Conservation (phyloP, 1,284 basidiomycete genomes). For the Ustilago hordei region DNA sequence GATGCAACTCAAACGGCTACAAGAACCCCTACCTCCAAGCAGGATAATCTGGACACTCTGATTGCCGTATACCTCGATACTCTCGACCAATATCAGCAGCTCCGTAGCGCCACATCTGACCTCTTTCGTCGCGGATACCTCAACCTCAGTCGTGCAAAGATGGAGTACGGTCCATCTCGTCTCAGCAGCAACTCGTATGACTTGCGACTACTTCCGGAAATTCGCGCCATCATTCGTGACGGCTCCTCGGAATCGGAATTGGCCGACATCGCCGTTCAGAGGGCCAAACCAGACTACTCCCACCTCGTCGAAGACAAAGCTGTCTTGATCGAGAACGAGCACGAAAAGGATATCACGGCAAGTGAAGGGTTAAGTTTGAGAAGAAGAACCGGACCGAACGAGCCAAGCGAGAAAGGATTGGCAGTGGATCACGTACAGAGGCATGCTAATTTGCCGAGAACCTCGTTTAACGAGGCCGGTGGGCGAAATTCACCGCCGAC, state of each 20-base stretch:
- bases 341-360: constrained; percentile 25
- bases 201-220: constrained; percentile 33
- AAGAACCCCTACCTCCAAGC: neutral
- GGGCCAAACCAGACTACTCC: constrained; percentile 30
- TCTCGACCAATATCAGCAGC: constrained; percentile 47
- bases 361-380: constrained; percentile 11
- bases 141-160: constrained; percentile 54
- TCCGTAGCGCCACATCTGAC: constrained; percentile 1
- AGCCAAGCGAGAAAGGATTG: constrained; percentile 6
- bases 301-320: constrained; percentile 15
- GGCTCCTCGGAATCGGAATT: neutral
- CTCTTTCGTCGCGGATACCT: constrained; percentile 35
- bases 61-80: constrained; percentile 49
- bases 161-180: constrained; percentile 43
- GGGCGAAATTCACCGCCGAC: neutral
- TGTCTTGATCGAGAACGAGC: neutral
- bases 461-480: neutral
- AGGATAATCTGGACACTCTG: constrained; percentile 32
- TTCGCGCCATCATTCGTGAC: constrained; percentile 9
- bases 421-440: neutral
- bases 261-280: constrained; percentile 5
- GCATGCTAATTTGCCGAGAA: neutral
- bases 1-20: neutral
- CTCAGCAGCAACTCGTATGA: constrained; percentile 53
- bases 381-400: constrained; percentile 10